phyloP scores from a whole-genome alignment of 2,329 filamentous ascomycete genomes.

The Clarireedia hainanense region DNA sequence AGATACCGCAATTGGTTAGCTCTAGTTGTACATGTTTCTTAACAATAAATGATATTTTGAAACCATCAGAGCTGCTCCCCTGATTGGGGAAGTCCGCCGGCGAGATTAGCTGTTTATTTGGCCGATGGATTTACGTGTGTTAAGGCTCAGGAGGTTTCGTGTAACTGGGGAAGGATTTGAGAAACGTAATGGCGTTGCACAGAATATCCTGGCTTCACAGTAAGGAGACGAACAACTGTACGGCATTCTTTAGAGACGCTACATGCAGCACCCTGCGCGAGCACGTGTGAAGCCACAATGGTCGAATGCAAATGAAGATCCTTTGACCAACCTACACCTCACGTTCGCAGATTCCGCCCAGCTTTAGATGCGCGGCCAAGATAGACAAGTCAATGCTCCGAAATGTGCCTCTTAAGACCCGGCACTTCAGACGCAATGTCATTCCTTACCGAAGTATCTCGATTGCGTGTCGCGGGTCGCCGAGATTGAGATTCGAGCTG shows the following conservation, averaged over 20 bases:
- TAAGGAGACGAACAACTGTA: too few species aligned
- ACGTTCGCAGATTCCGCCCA: not conserved
- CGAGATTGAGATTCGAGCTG: not conserved
- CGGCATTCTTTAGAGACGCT: not conserved
- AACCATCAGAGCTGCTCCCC: too few species aligned
- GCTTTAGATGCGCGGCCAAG: not conserved
- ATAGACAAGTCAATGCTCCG: slow-evolving; percentile 8
- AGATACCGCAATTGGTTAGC: too few species aligned
- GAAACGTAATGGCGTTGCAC: too few species aligned
- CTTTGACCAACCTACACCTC: not conserved
- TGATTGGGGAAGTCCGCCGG: too few species aligned
- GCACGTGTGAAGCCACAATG: not conserved
- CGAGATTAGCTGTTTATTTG: too few species aligned
- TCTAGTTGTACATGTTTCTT: too few species aligned
- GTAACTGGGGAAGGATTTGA: too few species aligned
- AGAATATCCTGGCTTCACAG: too few species aligned
- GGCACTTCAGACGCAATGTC: not conserved
- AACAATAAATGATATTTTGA: too few species aligned
- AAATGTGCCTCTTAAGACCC: not conserved
- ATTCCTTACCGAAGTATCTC: not conserved
- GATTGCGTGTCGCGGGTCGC: not conserved
- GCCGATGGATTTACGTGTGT: too few species aligned
- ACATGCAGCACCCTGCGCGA: not conserved
- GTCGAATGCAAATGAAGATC: not conserved
- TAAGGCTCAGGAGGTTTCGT: too few species aligned